Conservation (phyloP, 306 rosid genomes). For the Quercus wislizeni region DNA sequence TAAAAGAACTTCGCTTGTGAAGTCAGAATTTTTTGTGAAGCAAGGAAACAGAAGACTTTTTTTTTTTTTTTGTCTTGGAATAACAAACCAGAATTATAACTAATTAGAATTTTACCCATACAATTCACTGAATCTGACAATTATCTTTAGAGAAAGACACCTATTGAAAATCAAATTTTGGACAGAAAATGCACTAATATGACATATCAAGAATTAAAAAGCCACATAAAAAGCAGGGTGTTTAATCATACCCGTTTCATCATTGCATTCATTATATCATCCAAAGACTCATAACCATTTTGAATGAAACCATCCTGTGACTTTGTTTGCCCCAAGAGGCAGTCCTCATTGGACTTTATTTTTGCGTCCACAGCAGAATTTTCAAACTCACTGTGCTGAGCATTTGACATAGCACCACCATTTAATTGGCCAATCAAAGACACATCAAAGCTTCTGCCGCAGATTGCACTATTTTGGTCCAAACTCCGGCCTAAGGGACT, state of each 20-base stretch:
- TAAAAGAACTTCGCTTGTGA: too few relatives aligned
- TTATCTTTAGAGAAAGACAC: not conserved
- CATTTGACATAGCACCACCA: constrained; percentile 32
- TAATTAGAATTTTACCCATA: not conserved
- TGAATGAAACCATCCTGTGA: constrained; percentile 38
- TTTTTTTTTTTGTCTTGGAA: not conserved
- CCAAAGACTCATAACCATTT: constrained; percentile 39
- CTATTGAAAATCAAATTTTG: not conserved
- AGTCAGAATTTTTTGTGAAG: too few relatives aligned
- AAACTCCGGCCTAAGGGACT: constrained; percentile 33
- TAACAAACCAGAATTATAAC: not conserved
- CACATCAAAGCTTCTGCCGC: constrained; percentile 25
- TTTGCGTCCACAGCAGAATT: constrained; percentile 29
- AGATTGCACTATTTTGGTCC: constrained; percentile 36
- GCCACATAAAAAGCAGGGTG: constrained; percentile 6
- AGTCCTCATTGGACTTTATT: constrained; percentile 35
- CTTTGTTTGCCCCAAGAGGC: constrained; percentile 31
- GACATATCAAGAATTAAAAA: not conserved
- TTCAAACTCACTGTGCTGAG: constrained; percentile 21
- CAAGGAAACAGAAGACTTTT: not conserved
- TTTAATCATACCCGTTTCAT: constrained; percentile 47
- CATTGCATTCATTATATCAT: constrained; percentile 50
- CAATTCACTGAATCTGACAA: not conserved
- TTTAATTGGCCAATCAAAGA: constrained; percentile 33
- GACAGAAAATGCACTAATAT: not conserved